These are phyloP conservation scores for Saitoella complicata DNA, from an alignment of 805 yeast species.

Conservation along the genomic window DNA sequence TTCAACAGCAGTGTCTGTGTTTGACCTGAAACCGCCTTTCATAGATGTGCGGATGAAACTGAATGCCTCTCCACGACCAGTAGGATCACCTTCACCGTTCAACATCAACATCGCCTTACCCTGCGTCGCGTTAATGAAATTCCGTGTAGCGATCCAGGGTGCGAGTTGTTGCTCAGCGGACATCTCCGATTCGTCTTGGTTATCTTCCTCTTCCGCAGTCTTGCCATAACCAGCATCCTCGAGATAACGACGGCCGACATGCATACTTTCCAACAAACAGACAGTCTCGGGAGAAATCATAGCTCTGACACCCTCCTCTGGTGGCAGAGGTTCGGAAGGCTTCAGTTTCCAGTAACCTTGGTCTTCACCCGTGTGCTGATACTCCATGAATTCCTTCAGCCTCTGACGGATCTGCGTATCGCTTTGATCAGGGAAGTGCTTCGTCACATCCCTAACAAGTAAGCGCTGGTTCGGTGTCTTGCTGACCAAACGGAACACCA, in stretches of 20 bases:
- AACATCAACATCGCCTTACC: constrained; percentile 94
- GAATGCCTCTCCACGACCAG: constrained; percentile 78
- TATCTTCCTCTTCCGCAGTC: constrained; percentile 26
- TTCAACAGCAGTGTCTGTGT: constrained; percentile 23
- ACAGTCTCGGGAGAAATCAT: constrained; percentile 89
- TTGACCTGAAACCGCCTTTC: constrained; percentile 70
- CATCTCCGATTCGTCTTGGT: constrained; percentile 27
- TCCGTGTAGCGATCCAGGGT: constrained; percentile 87
- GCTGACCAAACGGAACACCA: constrained; percentile 75
- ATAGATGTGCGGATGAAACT: constrained; percentile 81
- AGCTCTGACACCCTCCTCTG: constrained; percentile 57
- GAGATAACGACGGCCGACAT: constrained; percentile 72
- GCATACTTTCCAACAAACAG: constrained; percentile 77
- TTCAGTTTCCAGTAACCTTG: constrained; percentile 91
- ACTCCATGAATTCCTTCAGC: constrained; percentile 93
- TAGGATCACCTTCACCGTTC: constrained; percentile 88
- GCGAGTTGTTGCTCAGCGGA: constrained; percentile 72
- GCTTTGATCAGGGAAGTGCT: constrained; percentile 90
- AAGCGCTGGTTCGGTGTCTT: constrained; percentile 56
- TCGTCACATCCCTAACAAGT: constrained; percentile 71
- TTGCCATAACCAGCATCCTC: constrained; percentile 57
- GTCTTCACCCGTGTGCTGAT: constrained; percentile 83
- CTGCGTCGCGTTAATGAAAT: constrained; percentile 84
- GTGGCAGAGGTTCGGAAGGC: constrained; percentile 46
- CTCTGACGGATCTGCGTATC: constrained; percentile 96